A percentile compares a stretch with the other conserved stretches of the same genome.
Conservation (phyloP, 1,139 yeast genomes). For the Pichia sp. region DNA sequence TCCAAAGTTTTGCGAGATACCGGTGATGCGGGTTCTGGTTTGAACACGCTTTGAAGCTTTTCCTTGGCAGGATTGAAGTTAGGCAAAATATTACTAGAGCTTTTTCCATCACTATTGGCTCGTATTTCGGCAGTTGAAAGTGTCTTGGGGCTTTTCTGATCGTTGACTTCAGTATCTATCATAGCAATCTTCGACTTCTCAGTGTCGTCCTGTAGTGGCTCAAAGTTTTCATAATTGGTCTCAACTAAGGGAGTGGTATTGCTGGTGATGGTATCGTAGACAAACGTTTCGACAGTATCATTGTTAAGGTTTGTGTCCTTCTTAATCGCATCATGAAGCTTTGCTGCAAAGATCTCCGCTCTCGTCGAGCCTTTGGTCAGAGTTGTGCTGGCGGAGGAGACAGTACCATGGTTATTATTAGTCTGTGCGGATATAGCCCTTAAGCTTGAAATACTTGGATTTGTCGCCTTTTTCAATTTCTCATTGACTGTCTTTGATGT, state of each 20-base stretch:
- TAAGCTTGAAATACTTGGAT: slow-evolving; percentile 20
- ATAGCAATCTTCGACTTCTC: neutral
- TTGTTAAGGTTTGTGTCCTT: slow-evolving; percentile 73
- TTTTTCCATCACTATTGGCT: no score
- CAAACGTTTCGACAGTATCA: slow-evolving; percentile 91
- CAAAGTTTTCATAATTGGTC: no score
- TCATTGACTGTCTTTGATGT: slow-evolving; percentile 5
- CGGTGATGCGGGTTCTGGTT: slow-evolving; percentile 3
- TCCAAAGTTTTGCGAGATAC: slow-evolving; percentile 10
- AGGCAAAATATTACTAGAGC: no score
- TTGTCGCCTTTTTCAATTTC: slow-evolving; percentile 15
- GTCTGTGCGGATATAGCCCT: slow-evolving; percentile 15
- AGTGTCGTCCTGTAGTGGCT: slow-evolving; percentile 1
- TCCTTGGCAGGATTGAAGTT: no score
- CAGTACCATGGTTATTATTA: slow-evolving; percentile 15
- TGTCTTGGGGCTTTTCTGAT: no score
- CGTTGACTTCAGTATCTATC: slow-evolving; percentile 3
- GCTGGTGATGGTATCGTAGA: slow-evolving; percentile 79
- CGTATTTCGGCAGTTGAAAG: no score
- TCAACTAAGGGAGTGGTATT: no score
- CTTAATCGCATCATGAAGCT: slow-evolving; percentile 78
- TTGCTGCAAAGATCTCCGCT: slow-evolving; percentile 92
- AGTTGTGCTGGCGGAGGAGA: slow-evolving; percentile 21
- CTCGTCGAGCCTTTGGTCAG: slow-evolving; percentile 39
- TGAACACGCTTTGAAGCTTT: slow-evolving; percentile 6